Percentiles rank a stretch among this genome's conserved stretches.
Evolutionary conservation across 495 filamentous ascomycete species (phyloP).

Genomic region (Xylaria bambusicola): DNA sequence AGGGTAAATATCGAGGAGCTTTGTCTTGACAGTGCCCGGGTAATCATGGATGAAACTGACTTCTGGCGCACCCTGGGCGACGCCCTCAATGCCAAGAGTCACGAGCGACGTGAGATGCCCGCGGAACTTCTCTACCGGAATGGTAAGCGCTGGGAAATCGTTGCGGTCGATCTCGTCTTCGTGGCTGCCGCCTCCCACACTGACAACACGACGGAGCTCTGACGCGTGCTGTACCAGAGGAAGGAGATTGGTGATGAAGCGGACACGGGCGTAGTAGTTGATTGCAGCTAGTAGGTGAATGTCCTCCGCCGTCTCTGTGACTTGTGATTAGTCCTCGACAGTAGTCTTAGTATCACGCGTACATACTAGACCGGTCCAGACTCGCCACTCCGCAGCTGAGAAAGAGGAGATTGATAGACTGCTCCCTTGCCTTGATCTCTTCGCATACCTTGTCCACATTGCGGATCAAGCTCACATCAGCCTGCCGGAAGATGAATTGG

Average conservation of each 20-base stretch:
- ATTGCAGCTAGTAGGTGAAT: not conserved
- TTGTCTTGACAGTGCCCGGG: conserved; percentile 56
- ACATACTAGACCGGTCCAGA: too few relatives aligned
- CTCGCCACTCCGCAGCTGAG: too few relatives aligned
- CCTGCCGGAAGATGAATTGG: conserved; percentile 49
- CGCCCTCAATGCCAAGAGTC: conserved; percentile 51
- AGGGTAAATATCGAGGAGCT: conserved; percentile 22
- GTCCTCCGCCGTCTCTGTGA: conserved; percentile 4
- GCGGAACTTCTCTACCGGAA: conserved; percentile 32
- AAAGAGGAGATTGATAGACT: conserved; percentile 62
- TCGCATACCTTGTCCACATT: conserved; percentile 57
- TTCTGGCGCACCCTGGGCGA: conserved; percentile 48
- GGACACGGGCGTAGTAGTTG: conserved; percentile 53
- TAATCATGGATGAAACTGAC: conserved; percentile 62
- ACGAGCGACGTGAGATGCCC: conserved; percentile 52
- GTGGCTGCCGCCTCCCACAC: conserved; percentile 41
- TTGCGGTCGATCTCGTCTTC: conserved; percentile 35
- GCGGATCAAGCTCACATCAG: conserved; percentile 55
- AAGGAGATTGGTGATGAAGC: conserved; percentile 60
- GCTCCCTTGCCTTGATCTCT: conserved; percentile 52
- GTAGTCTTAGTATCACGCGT: too few relatives aligned
- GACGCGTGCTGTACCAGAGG: conserved; percentile 49
- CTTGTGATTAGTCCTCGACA: too few relatives aligned
- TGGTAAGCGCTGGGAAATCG: conserved; percentile 27
- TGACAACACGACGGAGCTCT: conserved; percentile 54